These are phyloP conservation scores for Trypanosoma vivax DNA, from an alignment of 208 protist species.

Conservation along the genomic window DNA sequence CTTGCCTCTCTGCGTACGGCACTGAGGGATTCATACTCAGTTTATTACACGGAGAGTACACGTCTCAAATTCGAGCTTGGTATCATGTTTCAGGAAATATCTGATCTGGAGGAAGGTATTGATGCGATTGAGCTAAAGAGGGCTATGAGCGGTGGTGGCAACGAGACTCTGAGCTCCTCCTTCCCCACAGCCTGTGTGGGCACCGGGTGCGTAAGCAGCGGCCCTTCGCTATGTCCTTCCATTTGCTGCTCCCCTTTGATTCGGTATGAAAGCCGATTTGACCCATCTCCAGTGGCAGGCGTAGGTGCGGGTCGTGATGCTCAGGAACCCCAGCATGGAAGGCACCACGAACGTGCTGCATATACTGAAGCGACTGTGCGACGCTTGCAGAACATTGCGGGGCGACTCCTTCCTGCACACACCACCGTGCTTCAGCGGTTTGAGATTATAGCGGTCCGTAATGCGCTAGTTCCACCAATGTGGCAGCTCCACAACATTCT, in stretches of 20 bases:
- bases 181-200: not conserved
- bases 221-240: not conserved
- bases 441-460: conserved; percentile 61
- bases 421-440: conserved; percentile 65
- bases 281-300: not conserved
- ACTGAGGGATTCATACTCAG: conserved; percentile 54
- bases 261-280: not conserved
- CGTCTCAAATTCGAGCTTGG: conserved; percentile 69
- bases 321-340: conserved; percentile 14
- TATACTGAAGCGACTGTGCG: conserved; percentile 50
- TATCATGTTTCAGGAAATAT: conserved; percentile 76
- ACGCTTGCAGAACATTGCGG: conserved; percentile 68
- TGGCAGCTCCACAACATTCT: conserved; percentile 79
- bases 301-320: not conserved
- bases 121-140: conserved; percentile 49
- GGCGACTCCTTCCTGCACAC: conserved; percentile 41
- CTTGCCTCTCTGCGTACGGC: conserved; percentile 39
- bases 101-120: conserved; percentile 82
- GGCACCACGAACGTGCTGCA: conserved; percentile 12
- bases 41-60: conserved; percentile 67
- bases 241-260: not conserved
- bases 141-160: not conserved
- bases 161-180: not conserved
- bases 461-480: conserved; percentile 51
- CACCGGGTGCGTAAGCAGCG: not conserved